phyloP scores from a whole-genome alignment of 805 yeast species.

The Candida methanosorbosa region DNA sequence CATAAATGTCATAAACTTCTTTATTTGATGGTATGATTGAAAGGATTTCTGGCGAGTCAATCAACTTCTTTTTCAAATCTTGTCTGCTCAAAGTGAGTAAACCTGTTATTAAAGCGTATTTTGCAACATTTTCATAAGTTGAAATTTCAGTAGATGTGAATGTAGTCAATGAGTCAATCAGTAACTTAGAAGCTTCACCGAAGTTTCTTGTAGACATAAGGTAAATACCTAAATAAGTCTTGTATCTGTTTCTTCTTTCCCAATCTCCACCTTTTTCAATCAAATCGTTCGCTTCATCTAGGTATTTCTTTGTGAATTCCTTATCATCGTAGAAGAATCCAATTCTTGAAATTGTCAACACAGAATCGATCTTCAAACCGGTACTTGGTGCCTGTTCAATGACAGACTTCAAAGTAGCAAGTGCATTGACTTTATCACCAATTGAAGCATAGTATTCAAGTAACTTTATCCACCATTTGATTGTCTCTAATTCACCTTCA shows the following conservation, averaged over 20 bases:
- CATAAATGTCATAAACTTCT: slow-evolving; percentile 69
- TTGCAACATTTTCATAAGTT: slow-evolving; percentile 83
- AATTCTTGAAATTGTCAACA: slow-evolving; percentile 72
- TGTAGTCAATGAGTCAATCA: slow-evolving; percentile 89
- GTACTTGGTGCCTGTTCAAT: slow-evolving; percentile 74
- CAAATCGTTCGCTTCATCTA: slow-evolving; percentile 62
- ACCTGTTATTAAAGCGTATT: slow-evolving; percentile 84
- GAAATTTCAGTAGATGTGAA: slow-evolving; percentile 90
- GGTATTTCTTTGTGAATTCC: slow-evolving; percentile 54
- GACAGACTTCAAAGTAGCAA: slow-evolving; percentile 59
- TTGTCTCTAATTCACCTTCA: slow-evolving; percentile 81
- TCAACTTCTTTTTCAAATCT: slow-evolving; percentile 72
- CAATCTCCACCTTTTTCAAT: slow-evolving; percentile 98
- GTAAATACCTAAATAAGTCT: slow-evolving; percentile 84
- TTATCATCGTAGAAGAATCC: slow-evolving; percentile 88
- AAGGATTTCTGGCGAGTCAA: slow-evolving; percentile 90
- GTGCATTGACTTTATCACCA: slow-evolving; percentile 72
- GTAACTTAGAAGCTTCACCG: slow-evolving; percentile 71
- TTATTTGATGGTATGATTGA: slow-evolving; percentile 67
- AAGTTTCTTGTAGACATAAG: slow-evolving; percentile 80
- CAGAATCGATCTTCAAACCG: slow-evolving; percentile 84
- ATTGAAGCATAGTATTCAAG: slow-evolving; percentile 85
- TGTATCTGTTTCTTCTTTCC: slow-evolving; percentile 95
- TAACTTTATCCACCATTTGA: slow-evolving; percentile 66
- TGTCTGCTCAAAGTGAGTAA: slow-evolving; percentile 74